Evolutionary conservation across 306 rosid species (phyloP).

Genomic region (Amphicarpaea edgeworthii): DNA sequence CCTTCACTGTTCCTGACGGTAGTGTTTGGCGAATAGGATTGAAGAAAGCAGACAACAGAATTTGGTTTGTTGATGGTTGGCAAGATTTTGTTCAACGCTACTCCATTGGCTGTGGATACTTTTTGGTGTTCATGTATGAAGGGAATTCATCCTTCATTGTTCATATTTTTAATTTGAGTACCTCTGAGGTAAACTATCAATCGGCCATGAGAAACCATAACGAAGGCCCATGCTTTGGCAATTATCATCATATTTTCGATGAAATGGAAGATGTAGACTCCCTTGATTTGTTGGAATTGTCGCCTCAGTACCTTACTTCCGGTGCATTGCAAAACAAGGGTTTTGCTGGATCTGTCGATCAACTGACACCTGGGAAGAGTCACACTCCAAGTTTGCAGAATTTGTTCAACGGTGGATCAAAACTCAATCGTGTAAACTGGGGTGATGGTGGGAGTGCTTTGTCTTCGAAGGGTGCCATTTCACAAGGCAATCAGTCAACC

Average conservation of each 20-base stretch:
- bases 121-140: slow-evolving; percentile 80
- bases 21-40: slow-evolving; percentile 75
- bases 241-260: slow-evolving; percentile 65
- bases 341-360: slow-evolving; percentile 58
- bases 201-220: slow-evolving; percentile 55
- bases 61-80: slow-evolving; percentile 84
- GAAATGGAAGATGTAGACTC: slow-evolving; percentile 88
- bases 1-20: slow-evolving; percentile 79
- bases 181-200: slow-evolving; percentile 83
- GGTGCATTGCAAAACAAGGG: slow-evolving; percentile 65
- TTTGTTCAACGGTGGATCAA: slow-evolving; percentile 83
- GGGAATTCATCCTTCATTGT: slow-evolving; percentile 83
- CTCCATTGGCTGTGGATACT: slow-evolving; percentile 73
- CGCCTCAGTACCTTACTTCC: slow-evolving; percentile 48
- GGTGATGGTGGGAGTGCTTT: slow-evolving; percentile 60
- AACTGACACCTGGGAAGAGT: slow-evolving; percentile 58
- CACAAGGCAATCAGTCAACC: slow-evolving; percentile 55
- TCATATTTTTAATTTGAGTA: slow-evolving; percentile 71
- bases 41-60: slow-evolving; percentile 66
- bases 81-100: slow-evolving; percentile 79
- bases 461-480: slow-evolving; percentile 54
- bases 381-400: slow-evolving; percentile 74
- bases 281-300: slow-evolving; percentile 58
- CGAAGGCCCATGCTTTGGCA: slow-evolving; percentile 62
- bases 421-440: slow-evolving; percentile 69